phyloP scores from a whole-genome alignment of 768 basidiomycete species.

The Rickenella mellea region DNA sequence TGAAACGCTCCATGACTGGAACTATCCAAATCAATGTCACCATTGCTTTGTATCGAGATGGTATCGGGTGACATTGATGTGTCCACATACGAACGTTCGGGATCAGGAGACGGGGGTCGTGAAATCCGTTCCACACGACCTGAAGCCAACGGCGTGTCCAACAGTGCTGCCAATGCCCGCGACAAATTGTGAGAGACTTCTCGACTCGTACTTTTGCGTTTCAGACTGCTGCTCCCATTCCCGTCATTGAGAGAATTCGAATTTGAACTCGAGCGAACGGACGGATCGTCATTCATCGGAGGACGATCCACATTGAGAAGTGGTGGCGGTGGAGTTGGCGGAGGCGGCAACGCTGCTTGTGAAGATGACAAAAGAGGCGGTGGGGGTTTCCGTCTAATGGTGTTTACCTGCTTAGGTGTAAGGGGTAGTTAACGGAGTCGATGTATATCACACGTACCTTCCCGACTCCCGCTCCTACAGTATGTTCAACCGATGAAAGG shows the following conservation, averaged over 20 bases:
- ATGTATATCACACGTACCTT: no score
- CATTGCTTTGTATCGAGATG: no score
- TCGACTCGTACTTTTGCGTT: no score
- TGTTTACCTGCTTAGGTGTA: no score
- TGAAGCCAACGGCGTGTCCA: conserved; percentile 6
- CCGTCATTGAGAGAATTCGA: conserved; percentile 1
- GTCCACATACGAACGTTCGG: conserved; percentile 3
- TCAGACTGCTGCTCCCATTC: conserved; percentile 1
- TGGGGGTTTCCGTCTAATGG: conserved; percentile 1
- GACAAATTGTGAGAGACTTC: conserved; percentile 10
- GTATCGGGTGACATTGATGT: conserved; percentile 14
- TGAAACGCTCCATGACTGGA: no score
- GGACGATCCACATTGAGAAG: conserved; percentile 30
- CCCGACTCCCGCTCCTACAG: no score
- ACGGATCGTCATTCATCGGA: conserved; percentile 22
- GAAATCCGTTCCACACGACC: neutral
- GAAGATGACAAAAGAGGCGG: conserved; percentile 12
- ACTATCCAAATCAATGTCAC: no score
- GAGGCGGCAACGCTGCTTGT: conserved; percentile 8
- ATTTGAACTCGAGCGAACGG: conserved; percentile 3
- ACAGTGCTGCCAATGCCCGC: neutral
- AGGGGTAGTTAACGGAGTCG: no score
- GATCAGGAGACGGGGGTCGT: conserved; percentile 1
- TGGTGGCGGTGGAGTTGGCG: conserved; percentile 19
- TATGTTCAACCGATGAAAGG: neutral